Percentiles rank a stretch among this genome's conserved stretches.
phyloP scores from a whole-genome alignment of 441 rosid genomes.

The Melastoma candidum region DNA sequence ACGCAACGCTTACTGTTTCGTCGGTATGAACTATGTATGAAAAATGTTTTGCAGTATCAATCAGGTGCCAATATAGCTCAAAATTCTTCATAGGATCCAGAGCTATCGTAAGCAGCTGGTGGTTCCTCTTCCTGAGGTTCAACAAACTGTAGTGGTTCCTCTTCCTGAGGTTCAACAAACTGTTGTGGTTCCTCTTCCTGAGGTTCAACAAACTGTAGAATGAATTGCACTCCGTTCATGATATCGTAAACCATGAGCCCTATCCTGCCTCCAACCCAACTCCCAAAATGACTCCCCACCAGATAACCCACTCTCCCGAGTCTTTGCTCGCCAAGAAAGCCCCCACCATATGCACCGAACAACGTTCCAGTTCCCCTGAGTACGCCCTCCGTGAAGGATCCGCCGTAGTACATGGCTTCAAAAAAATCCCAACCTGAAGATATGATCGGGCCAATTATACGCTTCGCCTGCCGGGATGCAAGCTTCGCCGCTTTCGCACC shows the following conservation, averaged over 20 bases:
- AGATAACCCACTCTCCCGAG: slow-evolving; percentile 82
- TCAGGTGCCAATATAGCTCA: too few species aligned
- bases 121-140: too few species aligned
- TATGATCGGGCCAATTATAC: slow-evolving; percentile 77
- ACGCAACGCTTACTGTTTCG: too few species aligned
- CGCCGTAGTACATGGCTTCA: slow-evolving; percentile 83
- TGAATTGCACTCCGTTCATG: slow-evolving; percentile 19
- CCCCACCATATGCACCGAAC: slow-evolving; percentile 69
- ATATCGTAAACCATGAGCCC: slow-evolving; percentile 90
- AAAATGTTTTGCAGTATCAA: too few species aligned
- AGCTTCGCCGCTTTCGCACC: slow-evolving; percentile 82
- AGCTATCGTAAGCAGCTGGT: too few species aligned
- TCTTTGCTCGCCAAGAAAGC: slow-evolving; percentile 59
- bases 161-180: too few species aligned
- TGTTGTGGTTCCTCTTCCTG: too few species aligned
- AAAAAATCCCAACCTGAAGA: slow-evolving; percentile 95
- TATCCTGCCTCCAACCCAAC: slow-evolving; percentile 92
- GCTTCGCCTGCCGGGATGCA: slow-evolving; percentile 66
- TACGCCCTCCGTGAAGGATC: slow-evolving; percentile 75
- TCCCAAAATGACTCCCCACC: slow-evolving; percentile 78
- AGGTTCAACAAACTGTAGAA: too few species aligned
- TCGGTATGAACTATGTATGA: too few species aligned
- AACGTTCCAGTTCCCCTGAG: slow-evolving; percentile 78
- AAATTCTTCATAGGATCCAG: too few species aligned
- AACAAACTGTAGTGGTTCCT: too few species aligned